Evolutionary conservation across 331 rosid species (phyloP), one percentile per base, ranked within the genome.

Genomic region (Pyracantha coccinea): DNA sequence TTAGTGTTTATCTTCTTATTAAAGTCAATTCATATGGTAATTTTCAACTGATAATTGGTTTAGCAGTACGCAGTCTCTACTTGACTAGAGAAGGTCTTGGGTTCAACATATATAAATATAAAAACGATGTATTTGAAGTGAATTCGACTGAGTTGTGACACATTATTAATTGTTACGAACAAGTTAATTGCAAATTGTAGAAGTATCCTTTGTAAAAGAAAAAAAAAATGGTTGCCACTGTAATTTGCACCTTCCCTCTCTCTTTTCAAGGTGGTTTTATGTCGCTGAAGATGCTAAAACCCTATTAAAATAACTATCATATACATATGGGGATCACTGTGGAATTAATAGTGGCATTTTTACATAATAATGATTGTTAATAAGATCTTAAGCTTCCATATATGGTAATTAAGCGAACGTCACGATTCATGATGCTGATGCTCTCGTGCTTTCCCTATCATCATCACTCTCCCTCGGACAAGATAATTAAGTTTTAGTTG

Each of bases 331-430:
- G 78, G 44, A 80, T 58, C 70, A 66, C 62, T 16, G 44, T 72
- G 69, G 78, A 82, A 79, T 9, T 69, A 69, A 58, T 10, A 71
- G 33, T 35, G 16, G 21, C 64, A 38, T 0, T 76, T 71, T 76
- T 69, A 78, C 77, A 38, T 61, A 75, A 38, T 38, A 38, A 88
- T 85, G 66, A 86, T 83, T 54, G 75, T 81, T 80, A 77, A 66
- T 79, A 73, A 77, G 86, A 88, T 85, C 79, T 82, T 91, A 88
- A 89, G 91, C 88, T 92, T 82, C 90, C 82, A 89, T 75, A 72
- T 72, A 71, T 63, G 72, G 87, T 69, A 73, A 44, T 61, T 24
- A 83, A 38, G 81, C 75, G 79, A 85, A 84, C 78, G 80, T 78
- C 83, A 82, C n/a, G 61, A 58, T 15, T 61, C 44, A 79, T 86